These are phyloP conservation scores for Fusarium ramigenum DNA, from an alignment of 2,329 filamentous ascomycete genomes.

Conservation along the genomic window DNA sequence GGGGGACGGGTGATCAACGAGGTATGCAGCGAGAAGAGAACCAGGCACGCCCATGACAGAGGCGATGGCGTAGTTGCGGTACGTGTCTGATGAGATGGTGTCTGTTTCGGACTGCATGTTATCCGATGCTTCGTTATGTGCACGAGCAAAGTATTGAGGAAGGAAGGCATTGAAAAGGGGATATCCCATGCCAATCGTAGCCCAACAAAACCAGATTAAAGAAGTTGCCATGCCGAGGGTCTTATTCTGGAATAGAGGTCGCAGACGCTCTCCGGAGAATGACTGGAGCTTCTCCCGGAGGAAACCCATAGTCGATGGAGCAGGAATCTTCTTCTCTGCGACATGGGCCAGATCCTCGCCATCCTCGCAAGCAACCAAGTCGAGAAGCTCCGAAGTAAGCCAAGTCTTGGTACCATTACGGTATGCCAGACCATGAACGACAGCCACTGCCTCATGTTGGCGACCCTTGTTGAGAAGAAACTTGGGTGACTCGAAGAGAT, in stretches of 20 bases:
- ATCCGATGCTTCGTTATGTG: slow-evolving; percentile 53
- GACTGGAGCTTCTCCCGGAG: slow-evolving; percentile 68
- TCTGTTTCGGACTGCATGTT: slow-evolving; percentile 46
- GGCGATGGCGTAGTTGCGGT: slow-evolving; percentile 86
- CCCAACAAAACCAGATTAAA: slow-evolving; percentile 82
- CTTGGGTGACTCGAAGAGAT: slow-evolving; percentile 86
- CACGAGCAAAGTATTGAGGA: slow-evolving; percentile 79
- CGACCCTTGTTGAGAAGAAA: slow-evolving; percentile 80
- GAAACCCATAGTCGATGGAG: slow-evolving; percentile 49
- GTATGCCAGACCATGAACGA: slow-evolving; percentile 80
- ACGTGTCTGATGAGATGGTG: slow-evolving; percentile 61
- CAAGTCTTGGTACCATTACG: slow-evolving; percentile 76
- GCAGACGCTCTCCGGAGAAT: slow-evolving; percentile 74
- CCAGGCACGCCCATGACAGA: slow-evolving; percentile 81
- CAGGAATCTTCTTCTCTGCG: slow-evolving; percentile 12
- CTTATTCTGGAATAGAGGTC: slow-evolving; percentile 69
- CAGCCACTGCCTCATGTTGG: slow-evolving; percentile 80
- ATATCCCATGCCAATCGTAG: slow-evolving; percentile 85
- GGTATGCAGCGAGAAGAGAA: slow-evolving; percentile 76
- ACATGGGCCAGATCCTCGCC: slow-evolving; percentile 41
- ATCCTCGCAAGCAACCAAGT: slow-evolving; percentile 61
- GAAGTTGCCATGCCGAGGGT: slow-evolving; percentile 61
- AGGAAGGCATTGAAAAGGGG: slow-evolving; percentile 90
- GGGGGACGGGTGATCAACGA: slow-evolving; percentile 72
- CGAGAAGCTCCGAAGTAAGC: slow-evolving; percentile 76